phyloP scores from a whole-genome alignment of 352 stramenopile species.

The Peronospora farinosa region DNA sequence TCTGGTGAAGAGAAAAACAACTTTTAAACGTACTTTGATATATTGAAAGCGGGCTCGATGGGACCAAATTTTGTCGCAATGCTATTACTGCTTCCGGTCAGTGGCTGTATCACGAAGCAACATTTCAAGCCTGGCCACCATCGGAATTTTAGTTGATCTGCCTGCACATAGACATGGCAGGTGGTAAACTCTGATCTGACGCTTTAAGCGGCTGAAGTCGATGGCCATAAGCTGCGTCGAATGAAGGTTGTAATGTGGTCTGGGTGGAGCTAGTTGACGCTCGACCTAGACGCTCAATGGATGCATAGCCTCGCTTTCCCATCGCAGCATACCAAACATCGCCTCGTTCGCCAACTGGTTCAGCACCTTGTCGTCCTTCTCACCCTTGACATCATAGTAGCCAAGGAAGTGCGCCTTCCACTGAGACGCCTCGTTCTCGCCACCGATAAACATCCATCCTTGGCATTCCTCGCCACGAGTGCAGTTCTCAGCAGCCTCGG shows the following conservation, averaged over 20 bases:
- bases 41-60: constrained; percentile 8
- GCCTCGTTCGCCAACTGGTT: constrained; percentile 79
- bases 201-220: neutral
- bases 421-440: constrained; percentile 49
- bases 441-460: constrained; percentile 79
- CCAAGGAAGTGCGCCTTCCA: constrained; percentile 79
- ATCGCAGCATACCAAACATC: constrained; percentile 83
- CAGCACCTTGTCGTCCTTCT: constrained; percentile 79
- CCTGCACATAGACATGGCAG: constrained; percentile 8
- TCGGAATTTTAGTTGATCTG: constrained; percentile 4
- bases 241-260: neutral
- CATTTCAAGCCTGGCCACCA: constrained; percentile 4
- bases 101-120: neutral
- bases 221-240: neutral
- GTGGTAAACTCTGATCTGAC: constrained; percentile 9
- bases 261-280: neutral
- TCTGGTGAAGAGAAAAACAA: neutral
- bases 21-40: constrained; percentile 8
- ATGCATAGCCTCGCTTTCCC: constrained; percentile 82
- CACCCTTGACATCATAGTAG: constrained; percentile 79
- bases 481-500: constrained; percentile 66
- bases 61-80: neutral
- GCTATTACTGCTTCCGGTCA: constrained; percentile 7
- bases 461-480: constrained; percentile 78
- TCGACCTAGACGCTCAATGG: constrained; percentile 55